A percentile compares a stretch with the other conserved stretches of the same genome.
These are phyloP conservation scores for Phytophthora cryptogea DNA, from an alignment of 352 stramenopile species.

Conservation along the genomic window DNA sequence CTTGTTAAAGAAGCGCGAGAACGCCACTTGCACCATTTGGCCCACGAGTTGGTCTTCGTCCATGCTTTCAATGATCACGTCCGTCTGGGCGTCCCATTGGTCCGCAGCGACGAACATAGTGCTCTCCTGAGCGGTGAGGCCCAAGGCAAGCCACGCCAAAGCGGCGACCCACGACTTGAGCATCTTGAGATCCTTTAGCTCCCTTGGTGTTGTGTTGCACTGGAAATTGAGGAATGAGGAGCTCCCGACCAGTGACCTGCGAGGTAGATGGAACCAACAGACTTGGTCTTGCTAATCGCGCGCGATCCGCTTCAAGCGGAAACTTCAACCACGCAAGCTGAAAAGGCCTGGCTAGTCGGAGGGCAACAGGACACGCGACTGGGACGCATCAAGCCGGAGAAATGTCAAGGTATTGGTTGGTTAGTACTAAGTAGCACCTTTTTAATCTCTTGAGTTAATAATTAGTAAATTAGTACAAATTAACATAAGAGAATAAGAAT, in stretches of 20 bases:
- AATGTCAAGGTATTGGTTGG: conserved; percentile 1
- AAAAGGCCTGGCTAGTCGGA: conserved; percentile 13
- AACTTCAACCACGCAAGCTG: conserved; percentile 31
- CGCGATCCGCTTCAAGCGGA: conserved; percentile 15
- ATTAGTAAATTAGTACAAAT: no score
- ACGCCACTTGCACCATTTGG: conserved; percentile 91
- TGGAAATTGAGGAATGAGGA: conserved; percentile 30
- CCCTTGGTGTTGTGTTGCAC: conserved; percentile 14
- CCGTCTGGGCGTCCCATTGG: conserved; percentile 38
- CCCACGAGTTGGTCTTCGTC: conserved; percentile 56
- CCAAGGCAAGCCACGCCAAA: conserved; percentile 27
- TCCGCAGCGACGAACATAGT: conserved; percentile 20
- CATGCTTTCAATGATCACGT: conserved; percentile 41
- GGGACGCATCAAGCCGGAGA: conserved; percentile 3
- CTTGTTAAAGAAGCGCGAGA: conserved; percentile 69
- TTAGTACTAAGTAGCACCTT: conserved; percentile 7
- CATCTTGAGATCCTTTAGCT: conserved; percentile 19
- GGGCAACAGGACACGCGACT: conserved; percentile 1
- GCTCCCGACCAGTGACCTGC: neutral
- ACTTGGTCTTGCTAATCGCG: conserved; percentile 5
- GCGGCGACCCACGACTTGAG: conserved; percentile 39
- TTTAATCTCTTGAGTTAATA: conserved; percentile 15
- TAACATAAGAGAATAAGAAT: no score
- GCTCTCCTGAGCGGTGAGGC: conserved; percentile 16
- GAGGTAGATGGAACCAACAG: neutral